phyloP scores from a whole-genome alignment of 2,329 filamentous ascomycete genomes.

The Diaporthe australafricana region DNA sequence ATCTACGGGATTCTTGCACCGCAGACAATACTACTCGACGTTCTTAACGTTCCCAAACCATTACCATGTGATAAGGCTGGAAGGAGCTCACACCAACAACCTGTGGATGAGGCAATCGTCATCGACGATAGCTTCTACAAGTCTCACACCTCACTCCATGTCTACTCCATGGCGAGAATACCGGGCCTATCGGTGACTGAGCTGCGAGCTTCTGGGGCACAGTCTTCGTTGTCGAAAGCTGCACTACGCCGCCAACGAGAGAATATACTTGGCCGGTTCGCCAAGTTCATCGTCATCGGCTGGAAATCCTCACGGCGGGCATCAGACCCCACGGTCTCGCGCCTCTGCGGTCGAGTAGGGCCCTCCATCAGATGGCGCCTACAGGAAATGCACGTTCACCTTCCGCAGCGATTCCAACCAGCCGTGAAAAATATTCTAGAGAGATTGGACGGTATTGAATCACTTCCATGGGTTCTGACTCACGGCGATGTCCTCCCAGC shows the following conservation, averaged over 20 bases:
- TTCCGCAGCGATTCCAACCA: slow-evolving; percentile 51
- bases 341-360: slow-evolving; percentile 51
- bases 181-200: slow-evolving; percentile 54
- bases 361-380: slow-evolving; percentile 54
- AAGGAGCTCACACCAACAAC: neutral
- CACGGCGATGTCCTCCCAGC: slow-evolving; percentile 70
- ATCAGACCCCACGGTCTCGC: slow-evolving; percentile 14
- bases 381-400: slow-evolving; percentile 47
- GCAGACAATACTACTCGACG: slow-evolving; percentile 51
- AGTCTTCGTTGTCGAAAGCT: neutral
- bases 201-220: slow-evolving; percentile 40
- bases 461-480: slow-evolving; percentile 66
- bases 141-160: slow-evolving; percentile 43
- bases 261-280: slow-evolving; percentile 55
- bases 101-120: slow-evolving; percentile 39
- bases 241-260: slow-evolving; percentile 38
- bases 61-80: neutral
- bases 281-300: slow-evolving; percentile 52
- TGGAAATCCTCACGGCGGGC: slow-evolving; percentile 46
- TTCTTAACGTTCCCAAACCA: slow-evolving; percentile 38
- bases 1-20: slow-evolving; percentile 58
- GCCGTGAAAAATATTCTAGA: slow-evolving; percentile 43
- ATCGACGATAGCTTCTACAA: slow-evolving; percentile 26
- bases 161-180: slow-evolving; percentile 57
- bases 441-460: slow-evolving; percentile 50